Conservation (phyloP, 495 filamentous ascomycete species). For the Cryomyces antarcticus region DNA sequence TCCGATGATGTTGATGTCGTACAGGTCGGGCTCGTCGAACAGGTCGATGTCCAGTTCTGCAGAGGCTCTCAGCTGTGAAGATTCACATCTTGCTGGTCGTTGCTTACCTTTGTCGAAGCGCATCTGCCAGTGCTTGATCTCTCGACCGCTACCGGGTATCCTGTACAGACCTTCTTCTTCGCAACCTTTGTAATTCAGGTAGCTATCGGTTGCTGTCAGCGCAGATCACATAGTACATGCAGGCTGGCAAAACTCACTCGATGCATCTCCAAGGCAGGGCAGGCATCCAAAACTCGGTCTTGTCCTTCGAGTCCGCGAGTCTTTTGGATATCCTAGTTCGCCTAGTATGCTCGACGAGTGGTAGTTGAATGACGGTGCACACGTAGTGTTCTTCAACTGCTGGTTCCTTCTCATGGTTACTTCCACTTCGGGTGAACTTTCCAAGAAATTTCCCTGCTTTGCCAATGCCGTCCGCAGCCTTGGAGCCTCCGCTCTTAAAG, state of each 20-base stretch:
- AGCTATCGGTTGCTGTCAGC: conserved; percentile 24
- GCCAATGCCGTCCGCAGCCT: conserved; percentile 48
- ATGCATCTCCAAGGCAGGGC: conserved; percentile 80
- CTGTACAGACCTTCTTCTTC: conserved; percentile 83
- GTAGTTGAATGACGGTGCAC: conserved; percentile 56
- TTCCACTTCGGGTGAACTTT: conserved; percentile 51
- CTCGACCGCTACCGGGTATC: conserved; percentile 61
- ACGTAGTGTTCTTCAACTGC: conserved; percentile 58
- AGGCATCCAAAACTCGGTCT: conserved; percentile 96
- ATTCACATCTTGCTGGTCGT: neutral
- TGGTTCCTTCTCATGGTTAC: conserved; percentile 44
- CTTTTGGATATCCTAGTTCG: conserved; percentile 68
- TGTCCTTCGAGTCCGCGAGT: conserved; percentile 64
- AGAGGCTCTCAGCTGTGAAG: conserved; percentile 13
- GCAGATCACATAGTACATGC: neutral
- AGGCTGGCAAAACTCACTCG: conserved; percentile 37
- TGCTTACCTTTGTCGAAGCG: conserved; percentile 61
- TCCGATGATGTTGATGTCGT: conserved; percentile 84
- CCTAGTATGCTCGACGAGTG: conserved; percentile 68
- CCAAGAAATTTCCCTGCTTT: conserved; percentile 61
- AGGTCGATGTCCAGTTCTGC: conserved; percentile 67
- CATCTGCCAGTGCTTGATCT: conserved; percentile 73
- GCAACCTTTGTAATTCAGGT: conserved; percentile 74
- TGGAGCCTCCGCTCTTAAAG: conserved; percentile 47
- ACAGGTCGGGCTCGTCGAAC: conserved; percentile 61